Base-by-base conservation (phyloP, 2,329 filamentous ascomycete species). In the Exophiala spinifera region DNA sequence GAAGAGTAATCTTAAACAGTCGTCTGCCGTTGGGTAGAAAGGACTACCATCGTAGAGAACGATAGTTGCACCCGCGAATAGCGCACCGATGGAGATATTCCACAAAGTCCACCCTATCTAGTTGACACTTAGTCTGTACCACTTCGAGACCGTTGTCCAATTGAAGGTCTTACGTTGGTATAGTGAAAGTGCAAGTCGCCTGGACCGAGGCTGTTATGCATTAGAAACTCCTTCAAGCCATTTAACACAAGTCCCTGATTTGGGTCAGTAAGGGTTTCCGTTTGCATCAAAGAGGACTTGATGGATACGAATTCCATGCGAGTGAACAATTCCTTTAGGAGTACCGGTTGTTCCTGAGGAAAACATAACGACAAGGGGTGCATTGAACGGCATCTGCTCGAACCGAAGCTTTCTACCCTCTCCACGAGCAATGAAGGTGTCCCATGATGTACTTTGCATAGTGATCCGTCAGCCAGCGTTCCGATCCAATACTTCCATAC, bases 241-340 rank as follows among this genome's bases (percentile, higher is more conserved):
- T 66, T 70, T 19, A 72, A 55, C 8, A 72, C 49, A n/a, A 70
- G 63, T 0, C 70, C 69, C 23, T 25, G 23, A 25, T 25, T 25
- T 25, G 23, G 23, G 23, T 25, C 23, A 25, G 23, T 25, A 25
- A 25, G 23, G 23, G 23, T 25, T 25, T 25, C 23, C 23, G 23
- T 25, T 25, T 25, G 23, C 23, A 25, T 25, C 23, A 25, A 25
- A 25, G 3, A 25, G 23, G 23, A 25, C 23, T 25, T 25, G 4
- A 25, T 25, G 23, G 23, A 25, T 25, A 25, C 23, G 23, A 25
- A 25, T 7, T 10, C 69, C 70, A 3, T 69, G 67, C 0, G 83
- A 86, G 67, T 95, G 89, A 2, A 91, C 88, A 57, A 95, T 92
- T 53, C 88, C 89, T 65, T 95, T 95, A 14, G 89, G 89, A 0